Evolutionary conservation across 139 green algal species (phyloP), one percentile per base, ranked within the genome.

Genomic region (Chlorella sp.): DNA sequence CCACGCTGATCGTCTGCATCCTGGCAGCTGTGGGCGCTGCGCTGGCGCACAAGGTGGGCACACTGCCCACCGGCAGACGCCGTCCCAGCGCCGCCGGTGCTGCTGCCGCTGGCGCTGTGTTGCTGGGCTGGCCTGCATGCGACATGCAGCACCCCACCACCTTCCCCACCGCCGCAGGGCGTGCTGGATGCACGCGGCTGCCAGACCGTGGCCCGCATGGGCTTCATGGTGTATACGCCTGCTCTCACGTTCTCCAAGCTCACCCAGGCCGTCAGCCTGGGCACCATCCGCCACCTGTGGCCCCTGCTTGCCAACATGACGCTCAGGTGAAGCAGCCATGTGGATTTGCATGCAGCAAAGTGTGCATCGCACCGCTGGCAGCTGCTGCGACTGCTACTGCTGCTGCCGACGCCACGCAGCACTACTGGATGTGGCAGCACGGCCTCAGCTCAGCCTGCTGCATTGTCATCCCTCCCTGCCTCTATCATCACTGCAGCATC

Each of bases 301-400:
- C 87, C 87, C 21, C 75, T 90, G 15, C 55, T 90, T 28, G 57
- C 47, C 21, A 90, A 88, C 69, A 88, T 88, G 55, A 82, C 82
- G 3, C 3, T 90, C 11, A 84, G 63, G 78, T 75, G 78, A n/a
- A n/a, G n/a, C n/a, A n/a, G n/a, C n/a, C n/a, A n/a, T n/a, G n/a
- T n/a, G n/a, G n/a, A n/a, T n/a, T n/a, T n/a, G 44, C 44, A 6
- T 51, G 44, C 44, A 51, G 44, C 44, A 51, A 51, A 9, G 44
- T 51, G 44, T 51, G 44, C 44, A 51, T n/a, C n/a, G n/a, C n/a
- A n/a, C n/a, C n/a, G n/a, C n/a, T n/a, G n/a, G n/a, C n/a, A n/a
- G n/a, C n/a, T n/a, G n/a, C n/a, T n/a, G n/a, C n/a, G n/a, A n/a
- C n/a, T n/a, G n/a, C n/a, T n/a, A n/a, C n/a, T n/a, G n/a, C n/a